Evolutionary conservation across 176 grass and related monocot genomes (phyloP).

Genomic region (Chloris gayana): DNA sequence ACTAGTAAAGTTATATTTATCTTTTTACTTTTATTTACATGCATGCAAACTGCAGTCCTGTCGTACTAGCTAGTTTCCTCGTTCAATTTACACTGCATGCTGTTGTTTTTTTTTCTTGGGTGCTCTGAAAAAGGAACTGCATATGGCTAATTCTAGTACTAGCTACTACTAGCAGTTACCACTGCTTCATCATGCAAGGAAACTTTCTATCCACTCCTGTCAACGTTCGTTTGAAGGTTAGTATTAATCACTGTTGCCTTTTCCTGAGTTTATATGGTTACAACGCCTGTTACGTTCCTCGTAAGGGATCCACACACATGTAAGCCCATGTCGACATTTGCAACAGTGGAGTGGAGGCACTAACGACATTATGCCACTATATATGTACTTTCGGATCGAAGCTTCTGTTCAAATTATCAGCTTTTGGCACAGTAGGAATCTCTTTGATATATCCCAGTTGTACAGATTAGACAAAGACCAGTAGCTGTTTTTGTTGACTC

Average conservation of each 20-base stretch:
- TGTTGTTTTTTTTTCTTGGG: too few relatives aligned
- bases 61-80: neutral
- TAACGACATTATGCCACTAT: neutral
- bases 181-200: neutral
- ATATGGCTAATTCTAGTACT: too few relatives aligned
- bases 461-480: neutral
- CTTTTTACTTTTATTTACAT: neutral
- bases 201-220: neutral
- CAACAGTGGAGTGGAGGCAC: slow-evolving; percentile 4
- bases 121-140: too few relatives aligned
- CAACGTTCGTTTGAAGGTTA: neutral
- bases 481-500: too few relatives aligned
- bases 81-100: too few relatives aligned
- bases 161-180: neutral
- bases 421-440: too few relatives aligned
- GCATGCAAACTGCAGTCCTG: neutral
- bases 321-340: slow-evolving; percentile 37
- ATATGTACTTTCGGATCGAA: neutral
- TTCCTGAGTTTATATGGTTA: neutral
- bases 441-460: too few relatives aligned
- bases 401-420: slow-evolving; percentile 4
- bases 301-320: slow-evolving; percentile 13
- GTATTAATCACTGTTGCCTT: neutral
- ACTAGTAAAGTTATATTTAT: too few relatives aligned
- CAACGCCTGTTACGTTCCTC: neutral